Evolutionary conservation across 2,329 filamentous ascomycete species (phyloP).

Genomic region (Chalaropsis thielavioides): DNA sequence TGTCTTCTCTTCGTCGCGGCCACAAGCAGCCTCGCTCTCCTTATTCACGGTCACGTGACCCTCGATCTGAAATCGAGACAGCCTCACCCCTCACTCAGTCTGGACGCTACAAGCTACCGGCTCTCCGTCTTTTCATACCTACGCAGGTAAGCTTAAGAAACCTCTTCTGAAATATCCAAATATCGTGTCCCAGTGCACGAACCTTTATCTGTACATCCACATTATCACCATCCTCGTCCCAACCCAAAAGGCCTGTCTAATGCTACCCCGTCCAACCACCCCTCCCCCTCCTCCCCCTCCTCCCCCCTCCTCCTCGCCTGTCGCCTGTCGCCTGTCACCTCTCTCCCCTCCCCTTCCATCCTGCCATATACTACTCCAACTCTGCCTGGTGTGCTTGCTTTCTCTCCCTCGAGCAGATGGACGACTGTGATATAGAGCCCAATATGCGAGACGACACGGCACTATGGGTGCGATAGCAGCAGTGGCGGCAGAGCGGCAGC

Average conservation of each 20-base stretch:
- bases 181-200: neutral
- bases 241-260: neutral
- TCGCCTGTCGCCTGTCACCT: too few species aligned
- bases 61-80: neutral
- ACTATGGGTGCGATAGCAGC: too few species aligned
- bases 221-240: conserved; percentile 1
- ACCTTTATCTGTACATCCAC: neutral
- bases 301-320: neutral
- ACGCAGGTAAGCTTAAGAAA: neutral
- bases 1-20: conserved; percentile 12
- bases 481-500: too few species aligned
- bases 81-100: neutral
- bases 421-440: neutral
- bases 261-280: conserved; percentile 3
- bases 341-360: neutral
- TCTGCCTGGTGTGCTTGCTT: neutral
- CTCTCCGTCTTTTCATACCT: neutral
- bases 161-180: neutral
- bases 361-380: neutral
- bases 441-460: neutral
- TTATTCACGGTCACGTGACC: neutral
- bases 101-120: neutral
- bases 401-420: too few species aligned
- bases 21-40: conserved; percentile 16
- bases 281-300: neutral